phyloP scores from a whole-genome alignment of 1,284 basidiomycete genomes.

The Papiliotrema nemorosa region DNA sequence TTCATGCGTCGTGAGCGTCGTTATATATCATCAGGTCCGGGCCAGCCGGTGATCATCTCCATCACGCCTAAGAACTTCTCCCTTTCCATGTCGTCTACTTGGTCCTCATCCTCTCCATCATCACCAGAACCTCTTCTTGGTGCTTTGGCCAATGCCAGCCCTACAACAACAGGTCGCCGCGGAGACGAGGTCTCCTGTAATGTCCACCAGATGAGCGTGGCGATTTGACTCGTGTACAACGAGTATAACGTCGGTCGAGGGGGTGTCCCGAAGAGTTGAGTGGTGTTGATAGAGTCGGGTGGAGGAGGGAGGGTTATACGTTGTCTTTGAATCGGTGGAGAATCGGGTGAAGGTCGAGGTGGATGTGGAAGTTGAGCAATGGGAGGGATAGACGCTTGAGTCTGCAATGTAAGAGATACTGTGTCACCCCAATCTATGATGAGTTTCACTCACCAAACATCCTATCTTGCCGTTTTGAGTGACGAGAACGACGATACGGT shows the following conservation, averaged over 20 bases:
- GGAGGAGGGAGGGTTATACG: conserved; percentile 66
- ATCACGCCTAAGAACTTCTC: conserved; percentile 64
- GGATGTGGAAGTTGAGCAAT: conserved; percentile 59
- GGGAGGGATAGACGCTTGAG: conserved; percentile 72
- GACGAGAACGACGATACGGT: conserved; percentile 73
- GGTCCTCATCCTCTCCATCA: conserved; percentile 20
- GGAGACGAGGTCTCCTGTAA: conserved; percentile 48
- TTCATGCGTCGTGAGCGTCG: background rate
- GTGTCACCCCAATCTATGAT: background rate
- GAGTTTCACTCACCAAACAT: conserved; percentile 59
- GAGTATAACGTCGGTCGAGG: conserved; percentile 66
- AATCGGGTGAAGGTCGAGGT: conserved; percentile 19
- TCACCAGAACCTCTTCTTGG: conserved; percentile 55
- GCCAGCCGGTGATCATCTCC: conserved; percentile 58
- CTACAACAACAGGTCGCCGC: conserved; percentile 42
- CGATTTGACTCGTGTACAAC: conserved; percentile 78
- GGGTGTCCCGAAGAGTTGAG: conserved; percentile 67
- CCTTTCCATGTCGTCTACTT: conserved; percentile 51
- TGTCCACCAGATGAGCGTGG: conserved; percentile 71
- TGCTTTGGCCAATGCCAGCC: conserved; percentile 41
- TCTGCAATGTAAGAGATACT: conserved; percentile 52
- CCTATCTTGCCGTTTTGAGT: conserved; percentile 84
- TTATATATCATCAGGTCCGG: conserved; percentile 19
- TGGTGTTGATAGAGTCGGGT: conserved; percentile 67
- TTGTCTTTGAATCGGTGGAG: conserved; percentile 59